Conservation (phyloP, 2,329 filamentous ascomycete species). For the Leptographium lundbergii region DNA sequence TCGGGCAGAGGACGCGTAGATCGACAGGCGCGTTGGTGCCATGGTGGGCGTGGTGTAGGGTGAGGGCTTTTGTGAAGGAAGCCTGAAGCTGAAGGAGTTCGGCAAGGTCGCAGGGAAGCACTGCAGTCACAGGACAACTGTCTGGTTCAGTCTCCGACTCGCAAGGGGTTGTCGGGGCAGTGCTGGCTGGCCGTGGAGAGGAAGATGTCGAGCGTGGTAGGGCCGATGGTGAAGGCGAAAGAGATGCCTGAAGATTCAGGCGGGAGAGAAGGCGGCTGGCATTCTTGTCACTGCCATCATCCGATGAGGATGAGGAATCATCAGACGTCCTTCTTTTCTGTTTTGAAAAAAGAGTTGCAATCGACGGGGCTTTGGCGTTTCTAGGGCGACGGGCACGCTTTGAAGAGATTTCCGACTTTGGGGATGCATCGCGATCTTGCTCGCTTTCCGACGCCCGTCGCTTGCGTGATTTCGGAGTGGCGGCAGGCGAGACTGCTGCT, state of each 20-base stretch:
- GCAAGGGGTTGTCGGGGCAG: slow-evolving; percentile 27
- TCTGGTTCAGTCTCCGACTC: slow-evolving; percentile 19
- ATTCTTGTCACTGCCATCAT: slow-evolving; percentile 6
- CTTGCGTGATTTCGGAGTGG: slow-evolving; percentile 4
- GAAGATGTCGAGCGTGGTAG: slow-evolving; percentile 5
- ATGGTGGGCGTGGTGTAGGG: slow-evolving; percentile 58
- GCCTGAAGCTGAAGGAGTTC: slow-evolving; percentile 53
- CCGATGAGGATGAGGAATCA: background rate
- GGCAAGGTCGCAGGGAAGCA: slow-evolving; percentile 37
- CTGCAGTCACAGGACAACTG: slow-evolving; percentile 1
- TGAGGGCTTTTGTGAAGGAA: slow-evolving; percentile 55
- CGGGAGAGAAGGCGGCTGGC: slow-evolving; percentile 26
- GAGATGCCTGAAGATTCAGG: slow-evolving; percentile 23
- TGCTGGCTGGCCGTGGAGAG: slow-evolving; percentile 14
- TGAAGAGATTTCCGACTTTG: background rate
- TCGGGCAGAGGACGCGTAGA: slow-evolving; percentile 44
- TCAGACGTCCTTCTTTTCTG: background rate
- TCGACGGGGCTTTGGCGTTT: slow-evolving; percentile 10
- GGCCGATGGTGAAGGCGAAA: background rate
- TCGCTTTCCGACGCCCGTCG: slow-evolving; percentile 5
- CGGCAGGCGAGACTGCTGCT: background rate
- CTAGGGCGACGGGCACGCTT: slow-evolving; percentile 8
- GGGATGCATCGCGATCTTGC: background rate
- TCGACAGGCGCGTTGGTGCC: slow-evolving; percentile 51
- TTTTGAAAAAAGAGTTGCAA: slow-evolving; percentile 9